These are phyloP conservation scores for Casaregolazyma lundiana DNA, from an alignment of 1,139 yeast genomes.

Conservation along the genomic window DNA sequence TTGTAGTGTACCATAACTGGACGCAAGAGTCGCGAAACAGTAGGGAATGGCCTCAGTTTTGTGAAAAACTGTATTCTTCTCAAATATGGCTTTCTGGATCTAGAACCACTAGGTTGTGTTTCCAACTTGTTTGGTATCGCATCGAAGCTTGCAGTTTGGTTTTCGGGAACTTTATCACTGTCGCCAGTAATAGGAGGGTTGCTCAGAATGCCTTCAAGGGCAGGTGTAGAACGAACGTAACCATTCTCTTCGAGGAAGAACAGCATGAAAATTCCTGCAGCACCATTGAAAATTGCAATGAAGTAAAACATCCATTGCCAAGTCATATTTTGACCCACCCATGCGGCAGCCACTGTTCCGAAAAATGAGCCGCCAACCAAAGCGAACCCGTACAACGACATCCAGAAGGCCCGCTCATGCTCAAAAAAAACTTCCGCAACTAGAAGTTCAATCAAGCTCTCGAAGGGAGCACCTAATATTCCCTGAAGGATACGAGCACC, in stretches of 20 bases:
- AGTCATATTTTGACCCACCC: conserved; percentile 51
- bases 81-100: no score
- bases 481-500: conserved; percentile 43
- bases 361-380: conserved; percentile 74
- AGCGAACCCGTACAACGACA: conserved; percentile 70
- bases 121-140: no score
- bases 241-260: conserved; percentile 68
- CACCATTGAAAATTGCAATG: conserved; percentile 65
- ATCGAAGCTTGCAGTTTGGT: no score
- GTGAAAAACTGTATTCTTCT: no score
- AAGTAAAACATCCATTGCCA: conserved; percentile 82
- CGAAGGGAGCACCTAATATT: conserved; percentile 50
- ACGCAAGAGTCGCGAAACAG: no score
- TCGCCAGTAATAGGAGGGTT: no score
- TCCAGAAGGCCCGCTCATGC: conserved; percentile 69
- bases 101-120: no score
- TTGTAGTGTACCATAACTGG: no score
- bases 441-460: conserved; percentile 48
- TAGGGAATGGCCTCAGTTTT: no score
- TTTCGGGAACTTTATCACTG: no score
- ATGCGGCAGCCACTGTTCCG: conserved; percentile 74
- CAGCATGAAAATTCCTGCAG: conserved; percentile 47
- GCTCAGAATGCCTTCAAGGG: no score
- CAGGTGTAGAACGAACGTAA: no score
- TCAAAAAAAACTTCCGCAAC: conserved; percentile 48